Conservation (phyloP, 2,329 filamentous ascomycete genomes). For the Albophoma yamanashiensis region DNA sequence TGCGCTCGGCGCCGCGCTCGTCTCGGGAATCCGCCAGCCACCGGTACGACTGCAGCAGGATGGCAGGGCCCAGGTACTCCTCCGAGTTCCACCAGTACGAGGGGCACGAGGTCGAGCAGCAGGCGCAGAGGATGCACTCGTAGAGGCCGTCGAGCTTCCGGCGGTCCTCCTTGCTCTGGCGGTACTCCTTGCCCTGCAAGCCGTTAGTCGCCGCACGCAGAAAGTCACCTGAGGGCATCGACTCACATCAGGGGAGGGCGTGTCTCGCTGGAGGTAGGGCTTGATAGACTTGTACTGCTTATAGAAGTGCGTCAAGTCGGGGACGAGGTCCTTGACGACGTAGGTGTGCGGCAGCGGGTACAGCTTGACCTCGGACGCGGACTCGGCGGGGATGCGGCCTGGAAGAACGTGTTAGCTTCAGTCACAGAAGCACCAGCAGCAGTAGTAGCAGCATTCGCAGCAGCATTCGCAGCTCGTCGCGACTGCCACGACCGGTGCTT, state of each 20-base stretch:
- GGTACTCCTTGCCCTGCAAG: conserved; percentile 75
- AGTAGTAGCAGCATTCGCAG: too few species aligned
- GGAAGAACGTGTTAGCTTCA: conserved; percentile 15
- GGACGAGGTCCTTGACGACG: conserved; percentile 97
- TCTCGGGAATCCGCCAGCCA: conserved; percentile 95
- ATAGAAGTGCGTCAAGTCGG: conserved; percentile 97
- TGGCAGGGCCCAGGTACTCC: conserved; percentile 94
- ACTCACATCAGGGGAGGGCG: conserved; percentile 71
- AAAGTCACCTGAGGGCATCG: background rate
- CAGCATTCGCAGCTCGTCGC: too few species aligned
- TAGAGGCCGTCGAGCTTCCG: conserved; percentile 96
- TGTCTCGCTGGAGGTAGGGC: conserved; percentile 91
- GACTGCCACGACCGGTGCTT: too few species aligned
- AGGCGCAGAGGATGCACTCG: conserved; percentile 98
- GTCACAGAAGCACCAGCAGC: too few species aligned
- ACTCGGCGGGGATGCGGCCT: conserved; percentile 91
- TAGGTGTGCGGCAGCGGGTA: conserved; percentile 98
- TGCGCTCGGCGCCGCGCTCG: conserved; percentile 77
- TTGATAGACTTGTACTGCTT: conserved; percentile 99
- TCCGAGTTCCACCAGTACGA: conserved; percentile 99
- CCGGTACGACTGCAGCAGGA: conserved; percentile 94
- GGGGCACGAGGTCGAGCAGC: conserved; percentile 98
- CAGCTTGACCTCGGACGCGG: conserved; percentile 74
- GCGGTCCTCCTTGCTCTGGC: conserved; percentile 83
- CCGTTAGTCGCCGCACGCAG: conserved; percentile 2